Base-by-base conservation (phyloP, 2,329 filamentous ascomycete genomes). In the Aureobasidium sp. region DNA sequence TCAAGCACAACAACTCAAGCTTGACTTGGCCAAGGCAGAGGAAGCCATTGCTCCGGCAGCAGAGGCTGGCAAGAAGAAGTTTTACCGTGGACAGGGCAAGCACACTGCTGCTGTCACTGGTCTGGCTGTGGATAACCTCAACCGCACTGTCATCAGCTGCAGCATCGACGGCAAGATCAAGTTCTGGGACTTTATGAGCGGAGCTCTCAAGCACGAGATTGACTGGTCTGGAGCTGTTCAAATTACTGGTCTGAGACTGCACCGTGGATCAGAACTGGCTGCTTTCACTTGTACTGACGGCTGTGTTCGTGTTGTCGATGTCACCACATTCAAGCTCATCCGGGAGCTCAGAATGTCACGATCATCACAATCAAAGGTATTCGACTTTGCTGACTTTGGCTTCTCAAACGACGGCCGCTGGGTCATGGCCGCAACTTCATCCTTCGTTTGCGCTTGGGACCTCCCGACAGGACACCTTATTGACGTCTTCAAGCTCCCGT, bases 131-230 rank as follows among this genome's bases (percentile, higher is more conserved):
- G 93, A 99, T 76, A 87, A 86, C n/a, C 81, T 97, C 73, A 97
- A 97, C 75, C 89, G 87, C 66, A 85, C 83, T 20, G 81, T 97
- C 55, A 85, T 97, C 47, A 96, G 92, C 64, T 96, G 92, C 72
- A 88, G 90, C 1, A 77, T 92, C 15, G 94, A 99, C 73, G 94
- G 94, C 36, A 96, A 88, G 74, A 82, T 97, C 69, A 97, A 97
- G 77, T 97, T 99, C 72, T 99, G 95, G 95, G 90, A 96, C 67
- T 96, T 99, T 66, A 75, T 86, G n/a, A 90, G 89, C 0, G 94
- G 93, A 8, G 83, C 85, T 48, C 81, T 97, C 2, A 72, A 89
- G 12, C 84, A 93, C 65, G 87, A 97, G 70, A 85, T 97, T 57
- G 86, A 92, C 72, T 96, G 92, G 88, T 84, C 87, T 48, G 84